These are phyloP conservation scores for Fraxinus paxiana DNA, from an alignment of 305 asterid genomes.

Conservation along the genomic window DNA sequence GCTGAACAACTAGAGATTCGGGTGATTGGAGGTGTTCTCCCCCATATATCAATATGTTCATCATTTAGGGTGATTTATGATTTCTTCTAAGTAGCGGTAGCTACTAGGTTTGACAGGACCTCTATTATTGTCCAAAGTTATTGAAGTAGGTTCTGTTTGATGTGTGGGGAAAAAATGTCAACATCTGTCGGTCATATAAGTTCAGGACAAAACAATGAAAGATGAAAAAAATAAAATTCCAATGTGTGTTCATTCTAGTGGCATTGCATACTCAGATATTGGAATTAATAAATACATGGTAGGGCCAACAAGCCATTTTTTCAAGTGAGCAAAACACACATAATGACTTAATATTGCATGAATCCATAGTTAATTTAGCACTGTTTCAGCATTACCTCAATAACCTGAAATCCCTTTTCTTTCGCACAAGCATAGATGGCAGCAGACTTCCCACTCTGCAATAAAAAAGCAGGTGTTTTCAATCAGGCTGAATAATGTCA, in stretches of 20 bases:
- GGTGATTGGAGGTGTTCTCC: not conserved
- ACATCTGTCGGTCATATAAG: not conserved
- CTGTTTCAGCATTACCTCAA: constrained; percentile 64
- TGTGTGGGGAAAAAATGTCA: not conserved
- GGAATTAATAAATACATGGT: not conserved
- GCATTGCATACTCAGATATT: not conserved
- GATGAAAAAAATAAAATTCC: not conserved
- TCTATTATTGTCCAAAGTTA: not conserved
- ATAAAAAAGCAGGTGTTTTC: constrained; percentile 25
- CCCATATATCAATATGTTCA: not conserved
- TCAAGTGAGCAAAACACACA: constrained; percentile 10
- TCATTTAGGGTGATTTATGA: not conserved
- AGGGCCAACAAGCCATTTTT: not conserved
- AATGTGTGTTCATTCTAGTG: not conserved
- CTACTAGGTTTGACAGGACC: not conserved
- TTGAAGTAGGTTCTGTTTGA: not conserved
- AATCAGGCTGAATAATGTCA: constrained; percentile 14
- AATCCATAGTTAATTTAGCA: not conserved
- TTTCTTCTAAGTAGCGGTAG: not conserved
- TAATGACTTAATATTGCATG: constrained; percentile 7
- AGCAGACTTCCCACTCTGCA: constrained; percentile 97
- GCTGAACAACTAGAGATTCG: not conserved
- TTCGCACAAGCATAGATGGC: constrained; percentile 94
- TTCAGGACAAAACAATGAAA: not conserved
- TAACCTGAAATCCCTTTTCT: constrained; percentile 92